phyloP scores from a whole-genome alignment of 2,329 filamentous ascomycete genomes.

The Phoma sp. region DNA sequence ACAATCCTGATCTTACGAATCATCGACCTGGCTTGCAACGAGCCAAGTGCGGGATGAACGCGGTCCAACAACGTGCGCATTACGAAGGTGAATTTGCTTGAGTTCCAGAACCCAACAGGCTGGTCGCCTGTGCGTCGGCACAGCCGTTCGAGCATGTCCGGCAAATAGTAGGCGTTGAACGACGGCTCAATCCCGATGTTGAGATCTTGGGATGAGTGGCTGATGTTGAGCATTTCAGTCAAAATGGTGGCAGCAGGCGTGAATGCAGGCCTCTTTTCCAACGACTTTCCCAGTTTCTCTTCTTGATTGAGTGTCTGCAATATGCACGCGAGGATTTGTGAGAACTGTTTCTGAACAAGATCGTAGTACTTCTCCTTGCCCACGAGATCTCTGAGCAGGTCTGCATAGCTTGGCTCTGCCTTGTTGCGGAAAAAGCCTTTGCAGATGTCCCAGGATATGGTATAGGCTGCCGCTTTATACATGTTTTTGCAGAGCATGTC shows the following conservation, averaged over 20 bases:
- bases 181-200: slow-evolving; percentile 84
- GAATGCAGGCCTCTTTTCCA: slow-evolving; percentile 68
- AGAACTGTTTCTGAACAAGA: slow-evolving; percentile 72
- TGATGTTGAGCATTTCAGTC: slow-evolving; percentile 70
- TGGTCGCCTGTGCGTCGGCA: slow-evolving; percentile 71
- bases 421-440: slow-evolving; percentile 44
- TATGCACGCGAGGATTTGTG: slow-evolving; percentile 76
- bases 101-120: slow-evolving; percentile 72
- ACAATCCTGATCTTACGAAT: slow-evolving; percentile 85
- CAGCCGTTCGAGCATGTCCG: slow-evolving; percentile 77
- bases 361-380: slow-evolving; percentile 69
- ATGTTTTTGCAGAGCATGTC: slow-evolving; percentile 67
- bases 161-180: slow-evolving; percentile 79
- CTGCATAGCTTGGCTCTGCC: slow-evolving; percentile 64
- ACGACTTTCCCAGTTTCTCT: slow-evolving; percentile 35
- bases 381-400: slow-evolving; percentile 70
- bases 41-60: slow-evolving; percentile 81
- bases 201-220: slow-evolving; percentile 68
- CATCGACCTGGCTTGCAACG: slow-evolving; percentile 84
- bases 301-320: slow-evolving; percentile 67
- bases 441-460: slow-evolving; percentile 76
- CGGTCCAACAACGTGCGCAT: slow-evolving; percentile 79
- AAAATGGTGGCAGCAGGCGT: slow-evolving; percentile 68
- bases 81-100: slow-evolving; percentile 74
- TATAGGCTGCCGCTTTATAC: slow-evolving; percentile 80